A percentile compares a stretch with the other conserved stretches of the same genome.
phyloP scores from a whole-genome alignment of 768 basidiomycete species.

The Auricularia sp. region DNA sequence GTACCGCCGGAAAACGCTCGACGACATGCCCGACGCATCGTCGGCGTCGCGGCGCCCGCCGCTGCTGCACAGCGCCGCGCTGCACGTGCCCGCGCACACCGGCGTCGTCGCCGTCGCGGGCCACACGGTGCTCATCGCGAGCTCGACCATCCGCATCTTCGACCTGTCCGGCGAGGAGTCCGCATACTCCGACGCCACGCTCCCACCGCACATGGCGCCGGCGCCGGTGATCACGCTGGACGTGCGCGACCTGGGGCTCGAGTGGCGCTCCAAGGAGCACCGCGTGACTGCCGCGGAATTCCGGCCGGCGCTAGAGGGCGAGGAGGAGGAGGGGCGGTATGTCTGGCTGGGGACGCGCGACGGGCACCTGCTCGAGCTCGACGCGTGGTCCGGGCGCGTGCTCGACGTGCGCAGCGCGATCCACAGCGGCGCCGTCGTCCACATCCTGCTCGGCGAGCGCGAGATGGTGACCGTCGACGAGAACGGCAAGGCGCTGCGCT shows the following conservation, averaged over 20 bases:
- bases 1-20: neutral
- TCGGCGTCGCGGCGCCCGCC: slow-evolving; percentile 51
- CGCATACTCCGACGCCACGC: neutral
- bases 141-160: neutral
- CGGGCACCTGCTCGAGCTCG: slow-evolving; percentile 76
- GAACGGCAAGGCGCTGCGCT: slow-evolving; percentile 70
- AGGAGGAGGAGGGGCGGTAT: slow-evolving; percentile 44
- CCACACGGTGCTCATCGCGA: neutral
- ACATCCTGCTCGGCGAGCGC: slow-evolving; percentile 62
- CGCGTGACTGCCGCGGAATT: slow-evolving; percentile 75
- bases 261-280: slow-evolving; percentile 45
- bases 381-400: slow-evolving; percentile 50
- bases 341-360: slow-evolving; percentile 90
- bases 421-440: slow-evolving; percentile 56
- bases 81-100: slow-evolving; percentile 44
- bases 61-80: slow-evolving; percentile 20
- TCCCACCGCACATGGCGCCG: slow-evolving; percentile 30
- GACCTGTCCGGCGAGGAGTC: neutral
- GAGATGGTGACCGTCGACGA: slow-evolving; percentile 81
- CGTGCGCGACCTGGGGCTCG: slow-evolving; percentile 44
- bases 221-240: slow-evolving; percentile 42
- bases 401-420: slow-evolving; percentile 47
- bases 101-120: slow-evolving; percentile 50
- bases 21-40: slow-evolving; percentile 50
- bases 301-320: slow-evolving; percentile 35